phyloP scores from a whole-genome alignment of 1,284 basidiomycete species.

The Pseudozyma sp. region DNA sequence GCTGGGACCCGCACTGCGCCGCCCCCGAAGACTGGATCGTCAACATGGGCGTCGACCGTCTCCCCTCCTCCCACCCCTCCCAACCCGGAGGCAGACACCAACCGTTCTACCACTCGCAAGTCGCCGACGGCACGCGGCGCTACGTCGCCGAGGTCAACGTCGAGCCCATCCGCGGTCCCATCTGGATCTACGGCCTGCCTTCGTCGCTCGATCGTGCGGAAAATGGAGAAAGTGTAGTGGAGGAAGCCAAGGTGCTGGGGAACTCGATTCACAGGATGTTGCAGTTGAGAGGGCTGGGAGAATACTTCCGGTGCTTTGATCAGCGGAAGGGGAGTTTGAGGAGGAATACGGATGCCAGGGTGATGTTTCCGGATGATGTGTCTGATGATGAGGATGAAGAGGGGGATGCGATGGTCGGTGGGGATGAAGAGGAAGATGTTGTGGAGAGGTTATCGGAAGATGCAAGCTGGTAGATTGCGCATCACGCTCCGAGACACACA shows the following conservation, averaged over 20 bases:
- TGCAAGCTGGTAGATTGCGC: constrained; percentile 18
- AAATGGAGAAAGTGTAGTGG: background rate
- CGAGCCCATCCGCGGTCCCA: constrained; percentile 11
- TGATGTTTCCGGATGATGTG: constrained; percentile 44
- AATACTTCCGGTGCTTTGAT: constrained; percentile 47
- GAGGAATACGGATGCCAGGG: constrained; percentile 9
- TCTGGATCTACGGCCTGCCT: constrained; percentile 41
- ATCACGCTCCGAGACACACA: background rate
- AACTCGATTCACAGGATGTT: constrained; percentile 16
- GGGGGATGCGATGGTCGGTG: constrained; percentile 1
- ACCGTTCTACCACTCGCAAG: constrained; percentile 44
- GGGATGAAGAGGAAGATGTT: background rate
- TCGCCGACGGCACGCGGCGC: constrained; percentile 26
- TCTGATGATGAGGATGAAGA: constrained; percentile 28
- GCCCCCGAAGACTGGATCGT: constrained; percentile 53
- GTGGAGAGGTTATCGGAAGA: constrained; percentile 21
- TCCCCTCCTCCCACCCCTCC: constrained; percentile 13
- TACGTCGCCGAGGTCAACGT: constrained; percentile 51
- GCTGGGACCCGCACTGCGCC: constrained; percentile 48
- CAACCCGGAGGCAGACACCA: constrained; percentile 34
- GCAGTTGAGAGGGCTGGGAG: constrained; percentile 19
- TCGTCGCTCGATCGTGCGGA: background rate
- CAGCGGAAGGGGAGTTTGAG: constrained; percentile 17
- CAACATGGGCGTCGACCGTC: constrained; percentile 53
- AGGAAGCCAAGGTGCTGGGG: constrained; percentile 11